Evolutionary conservation across 352 stramenopile genomes (phyloP), one percentile per base, ranked within the genome.

Genomic region (Globisporangium polare): DNA sequence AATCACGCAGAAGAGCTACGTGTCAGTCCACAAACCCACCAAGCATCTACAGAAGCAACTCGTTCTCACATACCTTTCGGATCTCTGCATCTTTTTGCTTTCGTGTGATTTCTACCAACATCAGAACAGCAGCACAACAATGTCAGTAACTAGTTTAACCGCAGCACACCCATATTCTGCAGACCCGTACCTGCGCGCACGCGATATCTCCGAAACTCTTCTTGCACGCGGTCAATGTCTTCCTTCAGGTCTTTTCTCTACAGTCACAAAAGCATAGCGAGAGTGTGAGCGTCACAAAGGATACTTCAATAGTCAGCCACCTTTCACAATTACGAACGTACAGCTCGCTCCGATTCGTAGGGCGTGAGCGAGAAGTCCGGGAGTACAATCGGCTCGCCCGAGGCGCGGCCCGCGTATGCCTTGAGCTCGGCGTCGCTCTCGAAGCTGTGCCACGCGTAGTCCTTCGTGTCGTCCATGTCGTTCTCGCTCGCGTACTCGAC

Each of bases 61-160:
- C 9, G 12, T 15, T 41, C 5, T 7, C 50, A 49, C 37, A 42
- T 35, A 94, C 86, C 77, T 95, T 95, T 58, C 78, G 75, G 45
- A 94, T 87, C 63, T 95, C 84, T 0, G 86, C 84, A 31, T 95
- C 86, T 67, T 95, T 94, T 62, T 95, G 86, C 62, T 95, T 95
- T n/a, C 86, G 65, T 20, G 85, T 90, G 65, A 95, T 95, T 63
- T 95, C 86, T 89, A 53, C 15, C 50, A 43, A 17, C 6, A 37
- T 51, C 35, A 8, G n/a, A n/a, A n/a, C n/a, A 53, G 22, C 3
- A 42, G 3, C 4, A 52, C 15, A 58, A 37, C 37, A 37, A 37
- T 5, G 20, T 54, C 13, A 59, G 35, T 18, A 37, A 52, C n/a
- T 0, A 69, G 27, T 46, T 41, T 42, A 8, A 46, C 13, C 26